A percentile compares a stretch with the other conserved stretches of the same genome.
These are phyloP conservation scores for Moniliella sp. DNA, from an alignment of 1,284 basidiomycete species.

Conservation along the genomic window DNA sequence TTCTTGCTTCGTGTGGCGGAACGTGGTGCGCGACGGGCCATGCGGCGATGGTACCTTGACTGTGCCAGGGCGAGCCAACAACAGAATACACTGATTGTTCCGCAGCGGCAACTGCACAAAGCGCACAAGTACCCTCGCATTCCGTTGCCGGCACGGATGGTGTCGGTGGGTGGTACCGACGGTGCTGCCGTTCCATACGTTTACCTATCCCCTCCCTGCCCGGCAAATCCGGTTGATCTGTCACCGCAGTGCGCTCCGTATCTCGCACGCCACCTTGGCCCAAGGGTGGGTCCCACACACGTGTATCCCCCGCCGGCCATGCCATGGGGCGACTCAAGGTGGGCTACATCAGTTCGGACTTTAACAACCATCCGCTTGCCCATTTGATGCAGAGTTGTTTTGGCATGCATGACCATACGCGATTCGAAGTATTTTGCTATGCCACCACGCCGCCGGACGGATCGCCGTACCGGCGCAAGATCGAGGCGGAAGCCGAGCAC, in stretches of 20 bases:
- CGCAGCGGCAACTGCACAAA: background rate
- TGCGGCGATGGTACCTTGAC: slow-evolving; percentile 41
- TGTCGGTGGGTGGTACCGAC: slow-evolving; percentile 39
- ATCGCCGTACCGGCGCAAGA: slow-evolving; percentile 41
- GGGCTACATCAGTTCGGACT: slow-evolving; percentile 44
- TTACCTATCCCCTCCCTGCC: slow-evolving; percentile 42
- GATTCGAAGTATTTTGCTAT: slow-evolving; percentile 42
- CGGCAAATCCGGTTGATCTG: slow-evolving; percentile 43
- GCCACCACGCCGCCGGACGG: slow-evolving; percentile 43
- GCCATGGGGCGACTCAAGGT: slow-evolving; percentile 38
- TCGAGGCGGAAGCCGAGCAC: slow-evolving; percentile 39
- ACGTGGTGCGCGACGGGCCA: slow-evolving; percentile 39
- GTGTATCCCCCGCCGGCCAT: slow-evolving; percentile 43
- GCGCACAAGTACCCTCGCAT: slow-evolving; percentile 25
- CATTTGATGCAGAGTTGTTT: slow-evolving; percentile 48
- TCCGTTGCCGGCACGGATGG: slow-evolving; percentile 35
- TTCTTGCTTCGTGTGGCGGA: slow-evolving; percentile 43
- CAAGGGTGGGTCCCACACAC: slow-evolving; percentile 40
- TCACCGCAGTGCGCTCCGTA: slow-evolving; percentile 43
- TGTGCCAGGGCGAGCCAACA: slow-evolving; percentile 32
- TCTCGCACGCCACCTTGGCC: slow-evolving; percentile 40
- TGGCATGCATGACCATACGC: slow-evolving; percentile 38
- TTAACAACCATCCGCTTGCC: slow-evolving; percentile 46
- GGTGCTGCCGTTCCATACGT: slow-evolving; percentile 45
- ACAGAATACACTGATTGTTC: background rate